Base-by-base conservation (phyloP, 176 grass and related monocot genomes). In the Panicum miliaceum region DNA sequence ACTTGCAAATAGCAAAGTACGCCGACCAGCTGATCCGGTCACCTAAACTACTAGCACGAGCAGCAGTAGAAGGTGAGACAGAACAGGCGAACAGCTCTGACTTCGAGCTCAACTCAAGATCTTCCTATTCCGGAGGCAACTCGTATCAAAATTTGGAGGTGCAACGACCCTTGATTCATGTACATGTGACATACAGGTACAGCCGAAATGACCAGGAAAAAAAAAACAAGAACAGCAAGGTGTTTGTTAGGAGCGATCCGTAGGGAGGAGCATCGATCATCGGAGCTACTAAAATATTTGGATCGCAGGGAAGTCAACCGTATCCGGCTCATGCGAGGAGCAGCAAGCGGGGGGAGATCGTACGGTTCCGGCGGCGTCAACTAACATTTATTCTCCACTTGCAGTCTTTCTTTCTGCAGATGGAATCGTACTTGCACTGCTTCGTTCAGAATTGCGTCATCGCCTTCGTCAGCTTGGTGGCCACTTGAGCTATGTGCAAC, bases 121-220 rank as follows among this genome's bases (percentile, higher is more conserved):
- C 64, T 58, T 63, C 36, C 14, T 20, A 36, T 62, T 62, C 23
- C n/a, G 11, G 65, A 42, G 64, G 26, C 58, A 66, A 27, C n/a
- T 67, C 43, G 58, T 20, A 54, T 77, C 26, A 71, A 85, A 88
- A 77, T 48, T 37, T 47, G 16, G 67, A 66, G 84, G 73, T 67
- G 64, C 58, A 90, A 32, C 79, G 52, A 77, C 83, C 77, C 78
- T 82, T 64, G 83, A 90, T 86, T 64, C 88, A 86, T 90, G 40
- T 86, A 83, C 79, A 83, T 42, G 84, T 67, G 73, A 12, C 26
- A 51, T 64, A 63, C 54, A 37, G 61, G 59, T 27, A 75, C 63
- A 82, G 63, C 71, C 62, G 6, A 70, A 51, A 50, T 19, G 50
- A 61, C 41, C 7, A 69, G 52, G 23, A 54, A 4, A 64, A 12